A percentile compares a stretch with the other conserved stretches of the same genome.
phyloP scores from a whole-genome alignment of 1,284 basidiomycete species.

The Phlebopus sp. region DNA sequence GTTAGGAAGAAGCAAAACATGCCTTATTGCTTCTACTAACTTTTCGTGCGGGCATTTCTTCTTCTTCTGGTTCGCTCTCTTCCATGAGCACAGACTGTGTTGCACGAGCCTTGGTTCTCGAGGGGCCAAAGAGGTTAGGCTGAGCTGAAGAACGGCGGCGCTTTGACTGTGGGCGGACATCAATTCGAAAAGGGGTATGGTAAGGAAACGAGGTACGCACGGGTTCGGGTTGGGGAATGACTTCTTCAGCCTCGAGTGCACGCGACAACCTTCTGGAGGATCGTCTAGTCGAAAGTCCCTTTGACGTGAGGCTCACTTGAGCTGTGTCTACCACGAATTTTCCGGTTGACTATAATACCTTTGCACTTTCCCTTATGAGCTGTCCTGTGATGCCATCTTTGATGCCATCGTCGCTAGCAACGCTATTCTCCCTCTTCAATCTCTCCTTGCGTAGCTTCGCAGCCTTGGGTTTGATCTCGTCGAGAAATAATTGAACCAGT shows the following conservation, averaged over 20 bases:
- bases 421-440: slow-evolving; percentile 61
- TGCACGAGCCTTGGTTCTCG: slow-evolving; percentile 37
- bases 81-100: slow-evolving; percentile 53
- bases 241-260: slow-evolving; percentile 41
- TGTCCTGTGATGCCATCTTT: slow-evolving; percentile 73
- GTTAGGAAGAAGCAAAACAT: slow-evolving; percentile 1
- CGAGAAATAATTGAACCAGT: slow-evolving; percentile 78
- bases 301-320: slow-evolving; percentile 12
- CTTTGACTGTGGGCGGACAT: slow-evolving; percentile 43
- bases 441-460: slow-evolving; percentile 65
- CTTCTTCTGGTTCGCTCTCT: slow-evolving; percentile 77
- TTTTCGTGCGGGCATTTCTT: slow-evolving; percentile 56
- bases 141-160: slow-evolving; percentile 68
- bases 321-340: slow-evolving; percentile 1
- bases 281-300: slow-evolving; percentile 30
- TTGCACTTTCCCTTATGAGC: slow-evolving; percentile 47
- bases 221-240: slow-evolving; percentile 43
- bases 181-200: slow-evolving; percentile 7
- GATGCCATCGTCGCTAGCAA: slow-evolving; percentile 78
- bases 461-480: slow-evolving; percentile 66
- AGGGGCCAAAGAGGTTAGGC: slow-evolving; percentile 55
- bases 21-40: slow-evolving; percentile 58
- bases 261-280: slow-evolving; percentile 49
- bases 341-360: slow-evolving; percentile 36
- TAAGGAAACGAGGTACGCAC: slow-evolving; percentile 32